Base-by-base conservation (phyloP, 1,139 yeast genomes). In the Suzukiozyma palmioleophila region DNA sequence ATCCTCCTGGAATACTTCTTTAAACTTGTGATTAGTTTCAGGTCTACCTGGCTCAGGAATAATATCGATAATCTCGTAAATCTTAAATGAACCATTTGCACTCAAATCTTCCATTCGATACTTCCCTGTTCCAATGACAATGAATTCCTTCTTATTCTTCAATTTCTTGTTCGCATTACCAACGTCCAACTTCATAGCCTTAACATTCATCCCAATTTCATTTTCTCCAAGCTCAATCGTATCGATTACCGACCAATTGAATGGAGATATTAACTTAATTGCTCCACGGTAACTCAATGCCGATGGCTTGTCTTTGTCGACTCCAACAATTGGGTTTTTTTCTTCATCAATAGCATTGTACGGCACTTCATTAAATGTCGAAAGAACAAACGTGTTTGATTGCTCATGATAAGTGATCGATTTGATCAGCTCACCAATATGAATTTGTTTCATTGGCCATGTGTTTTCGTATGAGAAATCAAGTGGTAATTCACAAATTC, bases 31-130 rank as follows among this genome's bases (percentile, higher is more conserved):
- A 49, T 81, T 83, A 1, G 90, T 83, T 51, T 88, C 95, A 0
- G 97, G 96, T 44, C 73, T 77, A 0, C 85, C 92, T 1, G 94
- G 94, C 53, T 89, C 96, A 0, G 97, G 96, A 44, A 88, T 88
- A 57, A 89, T 85, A 46, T 83, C 90, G 39, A 85, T 82, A 32
- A 87, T 72, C 48, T 89, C 96, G 50, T 67, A 81, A 2, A 90
- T 66, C 47, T 81, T 79, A 59, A 88, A 84, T 2, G 84, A 70
- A 0, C 98, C 98, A 52, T 81, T 79, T 1, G 95, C 78, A 4
- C 89, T 77, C 42, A 85, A 66, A 63, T 89, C 97, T 56, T 92
- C 98, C 48, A 85, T 81, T 42, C 95, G 73, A 43, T 81, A 77
- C 43, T 75, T 71, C 1, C 95, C 86, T 1, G 92, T 79, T 1